Evolutionary conservation across 2,329 filamentous ascomycete species (phyloP).

Genomic region (Pseudogymnoascus sp.): DNA sequence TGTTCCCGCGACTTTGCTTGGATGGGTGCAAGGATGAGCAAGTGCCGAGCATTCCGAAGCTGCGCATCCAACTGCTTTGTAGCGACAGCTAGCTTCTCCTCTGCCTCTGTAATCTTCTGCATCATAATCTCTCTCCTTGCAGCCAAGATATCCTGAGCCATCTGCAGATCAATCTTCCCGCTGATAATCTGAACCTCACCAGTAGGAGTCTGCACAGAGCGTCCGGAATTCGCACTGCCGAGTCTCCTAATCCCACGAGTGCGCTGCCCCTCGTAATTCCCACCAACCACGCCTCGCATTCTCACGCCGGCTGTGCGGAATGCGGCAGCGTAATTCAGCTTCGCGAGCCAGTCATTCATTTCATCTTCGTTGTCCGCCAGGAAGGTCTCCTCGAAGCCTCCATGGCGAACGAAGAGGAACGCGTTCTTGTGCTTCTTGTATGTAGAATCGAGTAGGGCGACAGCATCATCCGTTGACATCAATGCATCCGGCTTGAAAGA

Average conservation of each 20-base stretch:
- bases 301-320: conserved; percentile 87
- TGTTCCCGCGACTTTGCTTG: conserved; percentile 84
- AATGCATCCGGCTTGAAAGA: conserved; percentile 91
- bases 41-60: conserved; percentile 79
- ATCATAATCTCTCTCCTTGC: conserved; percentile 77
- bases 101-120: conserved; percentile 73
- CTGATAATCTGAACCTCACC: conserved; percentile 68
- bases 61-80: conserved; percentile 76
- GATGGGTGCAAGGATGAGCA: conserved; percentile 82
- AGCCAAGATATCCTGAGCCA: conserved; percentile 77
- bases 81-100: conserved; percentile 64
- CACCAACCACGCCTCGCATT: conserved; percentile 79
- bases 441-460: conserved; percentile 74
- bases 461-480: conserved; percentile 88
- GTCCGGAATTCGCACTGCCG: conserved; percentile 40
- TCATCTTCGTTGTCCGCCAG: conserved; percentile 85
- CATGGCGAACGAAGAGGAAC: conserved; percentile 82
- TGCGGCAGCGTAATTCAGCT: conserved; percentile 91
- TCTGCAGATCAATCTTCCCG: conserved; percentile 67
- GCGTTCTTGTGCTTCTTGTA: conserved; percentile 97
- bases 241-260: conserved; percentile 64
- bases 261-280: conserved; percentile 75
- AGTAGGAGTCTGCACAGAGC: conserved; percentile 58
- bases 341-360: conserved; percentile 93
- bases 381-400: conserved; percentile 81